Conservation (phyloP, 108 stramenopile species). For the Conticribra weissflogii region DNA sequence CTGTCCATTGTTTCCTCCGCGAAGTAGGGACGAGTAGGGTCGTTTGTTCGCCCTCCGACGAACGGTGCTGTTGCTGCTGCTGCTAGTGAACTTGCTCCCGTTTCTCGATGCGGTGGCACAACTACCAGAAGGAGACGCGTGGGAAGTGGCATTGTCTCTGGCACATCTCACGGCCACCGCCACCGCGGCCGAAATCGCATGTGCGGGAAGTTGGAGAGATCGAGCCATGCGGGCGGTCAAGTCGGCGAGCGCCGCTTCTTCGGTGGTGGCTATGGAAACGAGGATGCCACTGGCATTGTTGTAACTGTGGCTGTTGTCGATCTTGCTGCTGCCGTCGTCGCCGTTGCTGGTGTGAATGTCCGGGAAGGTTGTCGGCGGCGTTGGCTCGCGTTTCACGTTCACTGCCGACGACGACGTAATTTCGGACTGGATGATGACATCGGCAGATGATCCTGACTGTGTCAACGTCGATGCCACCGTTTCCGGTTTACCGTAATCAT, state of each 20-base stretch:
- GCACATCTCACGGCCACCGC: slow-evolving; percentile 29
- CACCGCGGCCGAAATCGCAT: slow-evolving; percentile 20
- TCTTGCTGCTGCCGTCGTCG: not conserved
- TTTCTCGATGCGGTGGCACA: no score
- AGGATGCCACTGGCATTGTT: slow-evolving; percentile 4
- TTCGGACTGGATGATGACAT: no score
- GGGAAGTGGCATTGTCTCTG: slow-evolving; percentile 20
- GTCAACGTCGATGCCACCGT: not conserved
- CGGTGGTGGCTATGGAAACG: not conserved
- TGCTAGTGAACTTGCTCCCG: not conserved
- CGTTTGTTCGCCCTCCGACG: no score
- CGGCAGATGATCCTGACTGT: slow-evolving; percentile 1
- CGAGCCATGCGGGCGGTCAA: slow-evolving; percentile 36
- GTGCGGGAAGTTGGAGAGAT: slow-evolving; percentile 27
- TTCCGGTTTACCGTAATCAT: not conserved
- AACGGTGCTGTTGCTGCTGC: no score
- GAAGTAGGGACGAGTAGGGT: no score
- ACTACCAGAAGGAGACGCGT: not conserved
- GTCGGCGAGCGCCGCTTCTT: slow-evolving; percentile 33
- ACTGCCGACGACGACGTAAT: no score
- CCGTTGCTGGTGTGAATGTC: not conserved
- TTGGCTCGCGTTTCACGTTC: no score
- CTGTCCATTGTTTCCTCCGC: no score
- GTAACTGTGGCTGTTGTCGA: not conserved
- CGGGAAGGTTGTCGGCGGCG: not conserved